These are phyloP conservation scores for Claviceps capensis DNA, from an alignment of 2,329 filamentous ascomycete species.

Conservation along the genomic window DNA sequence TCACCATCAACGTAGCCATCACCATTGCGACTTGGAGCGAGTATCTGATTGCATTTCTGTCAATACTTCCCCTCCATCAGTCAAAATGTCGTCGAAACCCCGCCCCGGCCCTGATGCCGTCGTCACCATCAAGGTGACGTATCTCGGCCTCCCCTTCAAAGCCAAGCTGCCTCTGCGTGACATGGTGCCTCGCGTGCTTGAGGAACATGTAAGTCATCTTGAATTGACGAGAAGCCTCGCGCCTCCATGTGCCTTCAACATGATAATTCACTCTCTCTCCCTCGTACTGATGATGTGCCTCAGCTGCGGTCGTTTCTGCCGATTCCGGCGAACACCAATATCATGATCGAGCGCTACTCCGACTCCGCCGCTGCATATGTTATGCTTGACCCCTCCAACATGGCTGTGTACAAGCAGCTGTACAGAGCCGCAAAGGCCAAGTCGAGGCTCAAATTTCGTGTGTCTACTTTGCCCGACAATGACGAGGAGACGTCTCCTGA, in stretches of 20 bases:
- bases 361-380: slow-evolving; percentile 79
- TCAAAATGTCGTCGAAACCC: slow-evolving; percentile 16
- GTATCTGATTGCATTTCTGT: neutral
- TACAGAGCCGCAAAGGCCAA: slow-evolving; percentile 96
- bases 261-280: no score
- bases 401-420: slow-evolving; percentile 87
- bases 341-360: slow-evolving; percentile 79
- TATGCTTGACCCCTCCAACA: slow-evolving; percentile 61
- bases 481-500: slow-evolving; percentile 19
- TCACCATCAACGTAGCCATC: neutral
- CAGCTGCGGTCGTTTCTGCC: slow-evolving; percentile 24
- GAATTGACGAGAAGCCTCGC: neutral
- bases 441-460: slow-evolving; percentile 84
- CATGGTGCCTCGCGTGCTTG: slow-evolving; percentile 58
- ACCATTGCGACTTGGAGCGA: neutral
- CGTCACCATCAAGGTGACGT: slow-evolving; percentile 75
- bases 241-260: neutral
- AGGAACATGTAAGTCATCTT: slow-evolving; percentile 60
- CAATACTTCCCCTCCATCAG: neutral
- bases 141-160: slow-evolving; percentile 62
- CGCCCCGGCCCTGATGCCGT: slow-evolving; percentile 15
- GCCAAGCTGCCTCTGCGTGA: slow-evolving; percentile 86
- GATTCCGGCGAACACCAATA: slow-evolving; percentile 23
- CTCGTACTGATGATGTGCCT: neutral
- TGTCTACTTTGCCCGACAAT: slow-evolving; percentile 33